Evolutionary conservation across 2,329 filamentous ascomycete species (phyloP), one percentile per base, ranked within the genome.

Genomic region (Pseudogymnoascus sp.): DNA sequence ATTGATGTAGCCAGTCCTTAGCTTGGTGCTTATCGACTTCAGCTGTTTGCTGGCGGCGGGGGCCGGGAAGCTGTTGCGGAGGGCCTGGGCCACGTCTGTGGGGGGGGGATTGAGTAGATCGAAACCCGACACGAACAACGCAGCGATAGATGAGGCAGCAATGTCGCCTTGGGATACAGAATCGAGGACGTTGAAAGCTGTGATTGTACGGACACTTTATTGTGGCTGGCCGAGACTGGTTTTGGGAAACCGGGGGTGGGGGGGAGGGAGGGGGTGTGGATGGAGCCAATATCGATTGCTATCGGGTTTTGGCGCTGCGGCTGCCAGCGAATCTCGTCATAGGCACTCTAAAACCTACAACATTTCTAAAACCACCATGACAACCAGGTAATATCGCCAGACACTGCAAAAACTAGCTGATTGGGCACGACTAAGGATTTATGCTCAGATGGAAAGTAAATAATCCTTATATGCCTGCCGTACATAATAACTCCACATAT

Each of bases 21-120:
- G 50, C 50, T 56, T 35, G 50, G 50, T 56, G 50, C 50, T 56
- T 56, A 56, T 56, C 50, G 50, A 53, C 28, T 35, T 56, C 28
- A 56, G 50, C 50, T 33, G 50, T 56, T 56, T 56, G 50, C 28
- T 56, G 50, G 50, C 50, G 50, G 28, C 33, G 50, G 50, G 50
- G 28, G 50, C 46, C 50, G 50, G 28, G 50, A 56, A 56, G 50
- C 50, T 56, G 50, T 33, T 19, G 26, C 16, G 28, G 50, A 56
- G 50, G 50, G 50, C 50, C 50, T 56, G 28, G 50, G 50, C 50
- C 50, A 56, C 50, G 28, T 56, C 28, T 8, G 50, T 3, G 28
- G 50, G n/a, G 28, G 28, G 4, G 50, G 50, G 28, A 56, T 56
- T 35, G 50, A 56, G 50, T 56, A 22, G 50, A 19, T 19, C 6